phyloP scores from a whole-genome alignment of 1,284 basidiomycete genomes.

The Leccinum subfulvum region DNA sequence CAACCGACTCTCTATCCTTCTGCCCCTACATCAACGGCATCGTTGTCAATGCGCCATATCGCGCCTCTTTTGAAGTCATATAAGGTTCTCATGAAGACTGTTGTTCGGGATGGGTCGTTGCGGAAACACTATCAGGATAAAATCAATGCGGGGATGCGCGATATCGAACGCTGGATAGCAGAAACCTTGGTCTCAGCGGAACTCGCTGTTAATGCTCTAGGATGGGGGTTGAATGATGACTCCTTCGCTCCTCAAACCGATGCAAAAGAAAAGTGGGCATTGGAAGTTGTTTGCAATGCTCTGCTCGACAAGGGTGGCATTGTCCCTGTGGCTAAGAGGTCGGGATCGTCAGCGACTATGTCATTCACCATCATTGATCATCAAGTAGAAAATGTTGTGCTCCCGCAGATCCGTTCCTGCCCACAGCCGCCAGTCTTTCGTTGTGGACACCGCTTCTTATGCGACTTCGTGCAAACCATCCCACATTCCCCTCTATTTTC shows the following conservation, averaged over 20 bases:
- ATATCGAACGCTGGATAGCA: constrained; percentile 70
- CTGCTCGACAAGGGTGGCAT: constrained; percentile 65
- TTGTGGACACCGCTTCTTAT: constrained; percentile 74
- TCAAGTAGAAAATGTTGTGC: constrained; percentile 58
- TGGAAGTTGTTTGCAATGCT: constrained; percentile 66
- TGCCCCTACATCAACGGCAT: constrained; percentile 30
- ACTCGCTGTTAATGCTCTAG: constrained; percentile 43
- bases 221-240: constrained; percentile 41
- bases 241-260: constrained; percentile 37
- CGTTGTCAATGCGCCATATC: constrained; percentile 46
- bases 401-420: constrained; percentile 44
- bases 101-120: constrained; percentile 62
- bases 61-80: constrained; percentile 65
- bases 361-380: constrained; percentile 14
- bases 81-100: constrained; percentile 62
- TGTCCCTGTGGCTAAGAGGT: constrained; percentile 82
- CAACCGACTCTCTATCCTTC: constrained; percentile 69
- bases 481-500: constrained; percentile 53
- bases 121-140: constrained; percentile 48
- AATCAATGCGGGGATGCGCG: constrained; percentile 49
- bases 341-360: constrained; percentile 20
- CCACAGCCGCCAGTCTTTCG: constrained; percentile 51
- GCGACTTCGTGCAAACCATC: constrained; percentile 58
- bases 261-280: constrained; percentile 59
- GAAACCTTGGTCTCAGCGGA: constrained; percentile 66